Conservation (phyloP, 495 filamentous ascomycete genomes). For the Astrocystis sublimbata region DNA sequence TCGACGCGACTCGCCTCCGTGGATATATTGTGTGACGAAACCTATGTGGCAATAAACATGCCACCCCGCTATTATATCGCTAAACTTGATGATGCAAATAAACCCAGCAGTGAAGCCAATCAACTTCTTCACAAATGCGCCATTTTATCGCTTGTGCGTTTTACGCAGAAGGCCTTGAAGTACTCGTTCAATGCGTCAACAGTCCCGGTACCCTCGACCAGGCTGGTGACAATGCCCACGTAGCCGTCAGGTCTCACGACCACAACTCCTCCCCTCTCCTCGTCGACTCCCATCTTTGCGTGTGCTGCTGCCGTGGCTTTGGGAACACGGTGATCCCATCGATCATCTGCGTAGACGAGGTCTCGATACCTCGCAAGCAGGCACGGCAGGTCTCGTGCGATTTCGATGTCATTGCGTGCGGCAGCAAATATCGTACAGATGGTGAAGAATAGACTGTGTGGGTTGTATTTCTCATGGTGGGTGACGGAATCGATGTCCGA, state of each 20-base stretch:
- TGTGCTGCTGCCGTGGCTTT: constrained; percentile 73
- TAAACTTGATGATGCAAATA: background rate
- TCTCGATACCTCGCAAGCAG: constrained; percentile 72
- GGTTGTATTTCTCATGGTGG: constrained; percentile 79
- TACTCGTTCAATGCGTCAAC: constrained; percentile 82
- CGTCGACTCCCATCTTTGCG: constrained; percentile 79
- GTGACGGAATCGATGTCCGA: constrained; percentile 63
- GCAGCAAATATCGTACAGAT: constrained; percentile 71
- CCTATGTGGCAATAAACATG: background rate
- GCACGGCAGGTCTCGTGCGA: constrained; percentile 63
- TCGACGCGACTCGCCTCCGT: background rate
- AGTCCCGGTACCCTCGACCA: constrained; percentile 74
- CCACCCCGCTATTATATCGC: background rate
- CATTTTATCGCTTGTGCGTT: constrained; percentile 42
- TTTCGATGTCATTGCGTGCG: constrained; percentile 62
- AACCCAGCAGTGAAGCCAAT: background rate
- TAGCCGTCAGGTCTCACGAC: constrained; percentile 87
- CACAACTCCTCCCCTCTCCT: constrained; percentile 72
- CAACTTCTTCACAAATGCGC: constrained; percentile 30
- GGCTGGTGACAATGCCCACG: constrained; percentile 69
- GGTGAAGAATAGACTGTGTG: constrained; percentile 79
- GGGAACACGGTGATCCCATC: constrained; percentile 70
- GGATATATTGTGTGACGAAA: background rate
- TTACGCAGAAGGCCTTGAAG: constrained; percentile 66
- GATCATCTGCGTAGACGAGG: constrained; percentile 84